Evolutionary conservation across 2,329 filamentous ascomycete genomes (phyloP).

Genomic region (Gaeumannomyces sp.): DNA sequence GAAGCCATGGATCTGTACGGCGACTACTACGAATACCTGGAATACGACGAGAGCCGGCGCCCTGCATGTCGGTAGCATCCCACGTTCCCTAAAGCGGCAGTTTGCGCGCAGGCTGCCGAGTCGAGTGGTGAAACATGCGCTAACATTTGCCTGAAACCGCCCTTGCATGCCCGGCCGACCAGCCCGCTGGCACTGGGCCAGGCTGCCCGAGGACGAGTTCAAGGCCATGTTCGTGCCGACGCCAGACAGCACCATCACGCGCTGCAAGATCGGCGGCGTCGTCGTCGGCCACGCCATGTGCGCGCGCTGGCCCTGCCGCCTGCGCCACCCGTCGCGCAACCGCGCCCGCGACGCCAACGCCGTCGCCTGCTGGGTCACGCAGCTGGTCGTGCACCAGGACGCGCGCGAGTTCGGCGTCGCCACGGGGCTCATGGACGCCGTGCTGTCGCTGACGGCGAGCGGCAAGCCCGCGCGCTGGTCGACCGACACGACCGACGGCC

Average conservation of each 20-base stretch:
- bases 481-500: too few relatives aligned
- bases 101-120: not conserved
- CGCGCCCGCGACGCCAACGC: not conserved
- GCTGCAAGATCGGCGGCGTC: not conserved
- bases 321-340: not conserved
- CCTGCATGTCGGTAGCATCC: not conserved
- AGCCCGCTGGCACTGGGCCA: not conserved
- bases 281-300: not conserved
- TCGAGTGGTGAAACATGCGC: not conserved
- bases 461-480: too few relatives aligned
- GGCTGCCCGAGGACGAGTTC: not conserved
- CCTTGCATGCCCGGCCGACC: not conserved
- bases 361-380: not conserved
- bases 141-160: not conserved
- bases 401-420: not conserved
- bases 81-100: not conserved
- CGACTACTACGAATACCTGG: not conserved
- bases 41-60: not conserved
- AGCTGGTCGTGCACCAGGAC: not conserved
- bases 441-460: not conserved
- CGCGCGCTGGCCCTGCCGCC: not conserved
- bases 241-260: slow-evolving; percentile 1
- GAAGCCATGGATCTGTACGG: not conserved
- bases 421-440: not conserved
- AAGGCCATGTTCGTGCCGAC: not conserved